Conservation (phyloP, 1,284 basidiomycete species). For the Mycena sp. region DNA sequence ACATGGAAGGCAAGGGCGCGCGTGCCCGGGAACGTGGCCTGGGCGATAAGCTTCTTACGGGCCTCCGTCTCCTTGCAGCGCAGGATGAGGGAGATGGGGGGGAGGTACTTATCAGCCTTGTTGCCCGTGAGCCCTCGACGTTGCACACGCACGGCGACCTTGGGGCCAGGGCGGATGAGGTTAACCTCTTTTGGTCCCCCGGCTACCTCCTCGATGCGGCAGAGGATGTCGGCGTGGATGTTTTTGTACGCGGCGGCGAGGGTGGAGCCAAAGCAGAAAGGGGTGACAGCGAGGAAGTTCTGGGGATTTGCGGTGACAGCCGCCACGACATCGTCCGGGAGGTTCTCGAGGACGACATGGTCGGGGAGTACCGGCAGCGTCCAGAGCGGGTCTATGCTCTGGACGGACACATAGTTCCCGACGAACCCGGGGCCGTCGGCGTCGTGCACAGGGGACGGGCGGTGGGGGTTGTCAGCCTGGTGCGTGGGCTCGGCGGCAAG, state of each 20-base stretch:
- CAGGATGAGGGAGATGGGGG: not conserved
- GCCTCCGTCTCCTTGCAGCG: not conserved
- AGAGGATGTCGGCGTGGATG: not conserved
- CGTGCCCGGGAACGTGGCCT: not conserved
- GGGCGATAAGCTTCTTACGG: not conserved
- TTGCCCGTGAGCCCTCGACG: not conserved
- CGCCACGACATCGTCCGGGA: not conserved
- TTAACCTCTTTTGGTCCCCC: not conserved
- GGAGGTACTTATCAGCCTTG: not conserved
- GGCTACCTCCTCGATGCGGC: not conserved
- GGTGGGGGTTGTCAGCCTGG: not conserved
- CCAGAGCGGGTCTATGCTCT: not conserved
- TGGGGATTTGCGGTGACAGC: not conserved
- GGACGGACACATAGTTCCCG: not conserved
- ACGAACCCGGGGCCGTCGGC: not conserved
- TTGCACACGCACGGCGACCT: not conserved
- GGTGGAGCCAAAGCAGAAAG: not conserved
- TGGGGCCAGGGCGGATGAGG: not conserved
- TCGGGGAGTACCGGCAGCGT: not conserved
- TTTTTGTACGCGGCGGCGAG: not conserved
- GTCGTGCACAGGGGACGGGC: not conserved
- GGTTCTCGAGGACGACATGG: not conserved
- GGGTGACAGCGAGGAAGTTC: not conserved
- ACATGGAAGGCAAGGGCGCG: not conserved
- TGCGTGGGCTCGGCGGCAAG: not conserved